Base-by-base conservation (phyloP, 495 filamentous ascomycete genomes). In the Penicillium argentinense region DNA sequence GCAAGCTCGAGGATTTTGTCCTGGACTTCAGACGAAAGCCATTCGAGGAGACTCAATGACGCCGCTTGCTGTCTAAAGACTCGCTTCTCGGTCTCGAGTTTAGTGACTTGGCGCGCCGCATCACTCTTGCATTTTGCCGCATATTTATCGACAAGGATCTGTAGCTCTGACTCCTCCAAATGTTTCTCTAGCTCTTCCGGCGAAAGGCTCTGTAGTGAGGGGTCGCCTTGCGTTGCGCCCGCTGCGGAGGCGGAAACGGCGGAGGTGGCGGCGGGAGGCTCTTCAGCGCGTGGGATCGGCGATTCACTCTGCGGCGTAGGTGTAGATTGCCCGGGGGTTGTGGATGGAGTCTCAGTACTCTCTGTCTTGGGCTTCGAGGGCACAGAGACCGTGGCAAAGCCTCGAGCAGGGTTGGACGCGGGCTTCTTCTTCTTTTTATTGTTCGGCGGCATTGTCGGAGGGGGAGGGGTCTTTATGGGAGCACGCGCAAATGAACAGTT, bases 371-470 rank as follows among this genome's bases (percentile, higher is more conserved):
- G 66, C 66, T 95, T 96, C 6, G 87, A 92, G 28, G 89, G 86
- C 39, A 89, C 76, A 9, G 92, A 97, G 11, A 88, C 91, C 2
- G 93, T 98, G 48, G 91, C 89, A 72, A 97, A 90, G 7, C 90
- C 91, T 57, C 93, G 80, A 30, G 88, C 87, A 21, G 92, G 88
- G 66, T 96, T 97, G 13, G 82, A 75, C 12, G 74, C 78, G 34
- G 86, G 72, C 73, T 96, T 96, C 67, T 88, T 92, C 67, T 93
- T 86, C 67, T 88, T 97, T 72, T 89, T 95, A 59, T 84, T 87
- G 49, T 82, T 85, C 11, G 74, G 67, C 39, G 84, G 84, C 88
- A 91, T 90, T 36, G 33, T 70, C 64, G 24, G 32, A 38, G 39
- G 42, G 42, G 50, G 33, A 45, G 23, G 40, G 34, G 25, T 47